Percentiles rank a stretch among this genome's conserved stretches.
Conservation (phyloP, 2,329 filamentous ascomycete species). For the Paramyrothecium sp. region DNA sequence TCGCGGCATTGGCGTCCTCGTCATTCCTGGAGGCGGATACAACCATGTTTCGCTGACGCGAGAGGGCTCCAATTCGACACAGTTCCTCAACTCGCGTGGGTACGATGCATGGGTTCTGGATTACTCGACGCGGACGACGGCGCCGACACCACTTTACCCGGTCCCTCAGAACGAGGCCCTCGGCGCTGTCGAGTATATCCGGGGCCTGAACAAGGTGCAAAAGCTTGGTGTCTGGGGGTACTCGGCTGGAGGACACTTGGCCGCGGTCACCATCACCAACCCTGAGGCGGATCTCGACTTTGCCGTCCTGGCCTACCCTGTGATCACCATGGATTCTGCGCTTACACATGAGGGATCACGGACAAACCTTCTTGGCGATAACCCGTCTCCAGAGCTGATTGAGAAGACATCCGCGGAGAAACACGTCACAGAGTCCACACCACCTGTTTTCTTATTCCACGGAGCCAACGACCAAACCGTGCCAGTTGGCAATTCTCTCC, state of each 20-base stretch:
- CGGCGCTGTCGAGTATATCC: slow-evolving; percentile 13
- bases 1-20: slow-evolving; percentile 12
- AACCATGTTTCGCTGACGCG: slow-evolving; percentile 8
- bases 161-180: slow-evolving; percentile 13
- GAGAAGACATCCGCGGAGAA: slow-evolving; percentile 20
- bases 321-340: slow-evolving; percentile 15
- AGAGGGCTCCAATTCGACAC: slow-evolving; percentile 12
- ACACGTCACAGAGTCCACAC: slow-evolving; percentile 18
- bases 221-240: slow-evolving; percentile 21
- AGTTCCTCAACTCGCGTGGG: slow-evolving; percentile 11
- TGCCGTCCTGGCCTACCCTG: slow-evolving; percentile 18
- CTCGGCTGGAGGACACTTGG: slow-evolving; percentile 19
- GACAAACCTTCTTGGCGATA: slow-evolving; percentile 14
- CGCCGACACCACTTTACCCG: slow-evolving; percentile 14
- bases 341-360: slow-evolving; percentile 14
- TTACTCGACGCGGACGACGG: slow-evolving; percentile 12
- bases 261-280: slow-evolving; percentile 16
- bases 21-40: slow-evolving; percentile 15
- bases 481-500: slow-evolving; percentile 22
- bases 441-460: slow-evolving; percentile 33
- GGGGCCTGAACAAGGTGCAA: slow-evolving; percentile 8
- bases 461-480: slow-evolving; percentile 23
- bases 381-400: slow-evolving; percentile 13
- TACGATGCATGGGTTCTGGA: slow-evolving; percentile 18
- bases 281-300: slow-evolving; percentile 15